Evolutionary conservation across 169 alveolate genomes (phyloP), one percentile per base, ranked within the genome.

Genomic region (Plasmodium reichenowi): DNA sequence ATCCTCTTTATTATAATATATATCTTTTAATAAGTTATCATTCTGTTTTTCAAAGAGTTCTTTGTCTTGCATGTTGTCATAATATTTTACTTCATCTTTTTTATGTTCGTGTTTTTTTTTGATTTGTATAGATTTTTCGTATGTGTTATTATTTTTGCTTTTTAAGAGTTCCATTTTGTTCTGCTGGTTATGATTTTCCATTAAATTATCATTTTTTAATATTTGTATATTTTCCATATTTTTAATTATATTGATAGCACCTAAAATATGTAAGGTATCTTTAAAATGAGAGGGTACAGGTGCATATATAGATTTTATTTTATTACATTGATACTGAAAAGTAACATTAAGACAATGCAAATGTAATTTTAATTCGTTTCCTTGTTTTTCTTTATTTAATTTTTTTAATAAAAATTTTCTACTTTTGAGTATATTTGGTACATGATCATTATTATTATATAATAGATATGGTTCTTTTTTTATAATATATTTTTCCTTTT

Each of bases 271-370:
- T 22, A 80, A 26, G 20, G 90, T 80, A 20, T 80, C 75, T 54
- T 38, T 71, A 26, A 80, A 52, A 67, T 80, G 72, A 12, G 10
- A 24, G n/a, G 90, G 83, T 26, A 80, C 24, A 26, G 50, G 54
- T 32, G 64, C n/a, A 12, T 26, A 52, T 2, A 80, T 32, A 7
- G 63, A 80, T 7, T 66, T 26, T 7, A 67, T 32, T 80, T 47
- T 22, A 48, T 59, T 80, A 60, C 90, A 80, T 15, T 59, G n/a
- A 3, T 76, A 80, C 20, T 80, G 70, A 48, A 80, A 80, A 26
- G 78, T 67, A 10, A 80, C 90, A 67, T 45, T 54, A n/a, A 52
- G 68, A 47, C 90, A 80, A 17, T 52, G 72, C 7, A 80, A 54
- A 45, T 80, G 90, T 2, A 80, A 64, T 62, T 66, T 80, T 48